Percentiles rank a stretch among this genome's conserved stretches.
These are phyloP conservation scores for Macroventuria anomochaeta DNA, from an alignment of 2,329 filamentous ascomycete species.

Conservation along the genomic window DNA sequence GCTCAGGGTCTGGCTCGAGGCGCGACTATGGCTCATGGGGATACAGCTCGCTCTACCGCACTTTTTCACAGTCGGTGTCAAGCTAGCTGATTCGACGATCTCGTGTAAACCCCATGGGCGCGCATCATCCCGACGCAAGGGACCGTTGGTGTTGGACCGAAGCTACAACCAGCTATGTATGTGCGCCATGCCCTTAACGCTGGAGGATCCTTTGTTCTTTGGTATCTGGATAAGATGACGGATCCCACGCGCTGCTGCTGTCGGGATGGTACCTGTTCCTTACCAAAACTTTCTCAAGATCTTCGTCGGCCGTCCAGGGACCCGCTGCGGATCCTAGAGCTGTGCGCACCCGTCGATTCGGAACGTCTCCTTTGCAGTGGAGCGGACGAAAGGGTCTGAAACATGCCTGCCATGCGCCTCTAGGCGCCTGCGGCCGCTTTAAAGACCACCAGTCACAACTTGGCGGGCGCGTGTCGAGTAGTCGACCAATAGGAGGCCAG, in stretches of 20 bases:
- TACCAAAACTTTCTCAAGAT: background rate
- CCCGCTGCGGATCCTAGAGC: slow-evolving; percentile 10
- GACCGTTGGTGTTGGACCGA: slow-evolving; percentile 2
- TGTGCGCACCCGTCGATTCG: slow-evolving; percentile 12
- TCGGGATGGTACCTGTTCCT: background rate
- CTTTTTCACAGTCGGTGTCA: too few relatives aligned
- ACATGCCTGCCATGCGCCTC: slow-evolving; percentile 30
- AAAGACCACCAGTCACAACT: slow-evolving; percentile 9
- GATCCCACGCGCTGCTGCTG: background rate
- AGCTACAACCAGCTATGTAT: slow-evolving; percentile 2
- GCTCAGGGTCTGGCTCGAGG: background rate
- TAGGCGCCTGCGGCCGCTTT: slow-evolving; percentile 31
- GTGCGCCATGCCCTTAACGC: background rate
- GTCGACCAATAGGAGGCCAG: slow-evolving; percentile 31
- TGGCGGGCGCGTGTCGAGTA: slow-evolving; percentile 35
- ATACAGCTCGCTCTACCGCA: too few relatives aligned
- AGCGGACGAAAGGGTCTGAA: slow-evolving; percentile 5
- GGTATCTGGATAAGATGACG: background rate
- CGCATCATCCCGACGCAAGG: slow-evolving; percentile 2
- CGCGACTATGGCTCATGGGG: background rate
- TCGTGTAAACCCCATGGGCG: background rate
- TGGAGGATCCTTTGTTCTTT: background rate
- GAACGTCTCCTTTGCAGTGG: slow-evolving; percentile 14
- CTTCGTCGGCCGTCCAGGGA: slow-evolving; percentile 4
- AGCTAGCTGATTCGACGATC: background rate